Percentiles rank a stretch among this genome's conserved stretches.
phyloP scores from a whole-genome alignment of 1,284 basidiomycete species.

The Rhodofomes roseus region DNA sequence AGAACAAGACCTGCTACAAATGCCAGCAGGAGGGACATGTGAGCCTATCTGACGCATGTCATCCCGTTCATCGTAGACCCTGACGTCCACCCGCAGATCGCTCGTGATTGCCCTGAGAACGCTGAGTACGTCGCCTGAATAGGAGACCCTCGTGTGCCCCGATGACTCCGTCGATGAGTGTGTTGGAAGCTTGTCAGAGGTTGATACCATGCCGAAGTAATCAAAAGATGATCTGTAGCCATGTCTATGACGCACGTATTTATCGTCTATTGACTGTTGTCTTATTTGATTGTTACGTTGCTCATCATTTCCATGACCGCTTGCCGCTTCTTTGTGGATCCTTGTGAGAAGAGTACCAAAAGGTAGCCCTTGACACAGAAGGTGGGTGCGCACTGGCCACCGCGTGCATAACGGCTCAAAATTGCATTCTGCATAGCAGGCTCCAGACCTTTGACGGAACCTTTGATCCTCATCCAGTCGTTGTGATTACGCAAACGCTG shows the following conservation, averaged over 20 bases:
- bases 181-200: background rate
- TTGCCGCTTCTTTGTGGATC: background rate
- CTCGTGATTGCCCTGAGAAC: constrained; percentile 73
- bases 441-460: background rate
- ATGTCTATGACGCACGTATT: constrained; percentile 15
- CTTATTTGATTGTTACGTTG: constrained; percentile 8
- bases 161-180: background rate
- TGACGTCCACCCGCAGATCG: constrained; percentile 47
- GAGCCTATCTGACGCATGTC: constrained; percentile 23
- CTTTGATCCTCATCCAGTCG: no score
- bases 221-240: constrained; percentile 3
- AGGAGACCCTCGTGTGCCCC: constrained; percentile 5
- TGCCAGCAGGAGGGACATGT: constrained; percentile 86
- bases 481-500: no score
- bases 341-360: background rate
- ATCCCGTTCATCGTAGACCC: background rate
- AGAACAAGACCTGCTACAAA: constrained; percentile 80
- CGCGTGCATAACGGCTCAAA: no score
- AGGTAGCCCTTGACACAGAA: background rate
- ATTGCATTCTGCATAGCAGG: background rate
- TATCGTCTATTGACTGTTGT: constrained; percentile 20
- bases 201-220: background rate
- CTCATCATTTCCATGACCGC: background rate
- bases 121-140: constrained; percentile 31
- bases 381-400: background rate